Conservation (phyloP, 108 stramenopile species). For the Conticribra weissflogii region DNA sequence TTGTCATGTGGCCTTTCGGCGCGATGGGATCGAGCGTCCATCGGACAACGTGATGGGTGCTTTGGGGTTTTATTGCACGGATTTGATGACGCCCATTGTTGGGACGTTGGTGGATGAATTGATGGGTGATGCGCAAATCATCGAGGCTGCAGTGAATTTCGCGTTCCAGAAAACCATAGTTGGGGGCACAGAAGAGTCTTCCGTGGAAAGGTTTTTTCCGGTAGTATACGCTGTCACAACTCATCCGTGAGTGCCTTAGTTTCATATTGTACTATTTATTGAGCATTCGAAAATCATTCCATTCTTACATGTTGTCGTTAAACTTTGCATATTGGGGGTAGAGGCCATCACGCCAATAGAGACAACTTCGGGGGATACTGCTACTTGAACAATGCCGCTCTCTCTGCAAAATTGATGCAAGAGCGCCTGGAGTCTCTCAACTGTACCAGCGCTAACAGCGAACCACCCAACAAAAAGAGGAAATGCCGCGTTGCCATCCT, state of each 20-base stretch:
- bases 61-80: slow-evolving; percentile 81
- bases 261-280: too few species aligned
- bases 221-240: slow-evolving; percentile 73
- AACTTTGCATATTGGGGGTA: too few species aligned
- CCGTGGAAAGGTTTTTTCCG: not conserved
- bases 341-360: slow-evolving; percentile 80
- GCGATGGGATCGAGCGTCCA: slow-evolving; percentile 51
- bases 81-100: slow-evolving; percentile 71
- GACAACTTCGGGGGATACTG: slow-evolving; percentile 88
- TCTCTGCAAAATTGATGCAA: slow-evolving; percentile 60
- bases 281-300: too few species aligned
- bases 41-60: slow-evolving; percentile 75
- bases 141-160: slow-evolving; percentile 50
- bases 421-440: slow-evolving; percentile 19
- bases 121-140: slow-evolving; percentile 55
- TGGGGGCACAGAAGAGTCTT: not conserved
- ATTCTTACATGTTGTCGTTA: too few species aligned
- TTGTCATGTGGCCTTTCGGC: slow-evolving; percentile 37
- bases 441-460: slow-evolving; percentile 3
- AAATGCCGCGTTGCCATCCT: slow-evolving; percentile 54
- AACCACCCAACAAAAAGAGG: slow-evolving; percentile 40
- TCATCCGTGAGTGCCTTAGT: too few species aligned
- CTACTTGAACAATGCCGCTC: slow-evolving; percentile 77
- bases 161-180: slow-evolving; percentile 18
- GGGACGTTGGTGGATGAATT: slow-evolving; percentile 55